These are phyloP conservation scores for Cyclostephanos tholiformis DNA, from an alignment of 108 stramenopile species.

Conservation along the genomic window DNA sequence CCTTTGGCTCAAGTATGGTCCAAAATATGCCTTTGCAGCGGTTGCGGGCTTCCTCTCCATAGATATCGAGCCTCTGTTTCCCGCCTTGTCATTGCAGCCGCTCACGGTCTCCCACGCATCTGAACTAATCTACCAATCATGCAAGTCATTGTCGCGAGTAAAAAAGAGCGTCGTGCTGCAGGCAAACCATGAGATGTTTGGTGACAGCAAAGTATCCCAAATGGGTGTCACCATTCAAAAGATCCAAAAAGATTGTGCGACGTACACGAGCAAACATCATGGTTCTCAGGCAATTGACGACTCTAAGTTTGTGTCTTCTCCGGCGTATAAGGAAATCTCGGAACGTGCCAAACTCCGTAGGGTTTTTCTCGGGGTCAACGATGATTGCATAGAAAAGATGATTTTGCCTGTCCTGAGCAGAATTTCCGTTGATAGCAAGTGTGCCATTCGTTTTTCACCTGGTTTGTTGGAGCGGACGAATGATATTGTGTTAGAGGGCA, in stretches of 20 bases:
- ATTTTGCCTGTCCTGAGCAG: constrained; percentile 67
- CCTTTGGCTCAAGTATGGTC: constrained; percentile 82
- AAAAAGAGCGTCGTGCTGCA: constrained; percentile 47
- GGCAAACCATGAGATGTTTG: constrained; percentile 48
- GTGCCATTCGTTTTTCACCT: constrained; percentile 62
- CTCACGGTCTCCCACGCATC: constrained; percentile 69
- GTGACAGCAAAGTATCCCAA: constrained; percentile 27
- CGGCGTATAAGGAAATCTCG: constrained; percentile 48
- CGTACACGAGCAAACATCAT: constrained; percentile 41
- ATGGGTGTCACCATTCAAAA: constrained; percentile 43
- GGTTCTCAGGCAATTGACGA: constrained; percentile 43
- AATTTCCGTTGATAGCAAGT: constrained; percentile 72
- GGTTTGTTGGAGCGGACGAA: constrained; percentile 33
- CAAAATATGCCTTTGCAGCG: constrained; percentile 81
- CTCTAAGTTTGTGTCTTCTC: constrained; percentile 48
- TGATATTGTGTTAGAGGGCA: constrained; percentile 71
- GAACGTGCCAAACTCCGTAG: constrained; percentile 48
- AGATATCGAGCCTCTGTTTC: constrained; percentile 59
- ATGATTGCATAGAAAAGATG: constrained; percentile 44
- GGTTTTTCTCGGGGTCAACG: constrained; percentile 48
- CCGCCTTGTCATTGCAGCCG: constrained; percentile 69
- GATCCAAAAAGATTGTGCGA: constrained; percentile 36
- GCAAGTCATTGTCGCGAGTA: constrained; percentile 31
- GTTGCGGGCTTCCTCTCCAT: constrained; percentile 68
- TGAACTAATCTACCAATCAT: constrained; percentile 63